Conservation (phyloP, 768 basidiomycete species). For the Suillus sp. region DNA sequence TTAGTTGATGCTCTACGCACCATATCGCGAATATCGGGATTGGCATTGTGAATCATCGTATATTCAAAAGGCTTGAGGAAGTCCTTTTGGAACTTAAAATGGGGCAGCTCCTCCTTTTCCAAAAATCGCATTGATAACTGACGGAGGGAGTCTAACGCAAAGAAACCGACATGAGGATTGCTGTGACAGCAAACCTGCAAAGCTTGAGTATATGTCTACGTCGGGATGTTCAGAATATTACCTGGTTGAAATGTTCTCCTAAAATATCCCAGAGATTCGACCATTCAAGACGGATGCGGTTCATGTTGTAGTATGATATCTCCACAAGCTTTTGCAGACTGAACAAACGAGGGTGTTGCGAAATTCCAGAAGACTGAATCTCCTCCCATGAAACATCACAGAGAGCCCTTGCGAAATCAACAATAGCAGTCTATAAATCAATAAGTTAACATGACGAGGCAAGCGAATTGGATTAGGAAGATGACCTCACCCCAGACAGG, state of each 20-base stretch:
- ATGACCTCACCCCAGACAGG: constrained; percentile 81
- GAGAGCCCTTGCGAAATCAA: constrained; percentile 94
- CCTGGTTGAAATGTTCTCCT: constrained; percentile 98
- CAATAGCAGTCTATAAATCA: constrained; percentile 79
- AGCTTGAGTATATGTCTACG: constrained; percentile 11
- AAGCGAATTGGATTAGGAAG: constrained; percentile 2
- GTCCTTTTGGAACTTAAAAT: constrained; percentile 99
- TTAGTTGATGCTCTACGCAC: constrained; percentile 41
- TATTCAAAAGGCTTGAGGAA: constrained; percentile 98
- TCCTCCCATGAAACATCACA: constrained; percentile 99
- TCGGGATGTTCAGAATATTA: constrained; percentile 31
- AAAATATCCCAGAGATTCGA: constrained; percentile 96
- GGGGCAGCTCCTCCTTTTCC: constrained; percentile 96
- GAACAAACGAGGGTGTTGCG: constrained; percentile 93
- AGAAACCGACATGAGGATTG: constrained; percentile 94
- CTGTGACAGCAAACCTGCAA: constrained; percentile 95
- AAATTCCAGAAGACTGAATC: constrained; percentile 94
- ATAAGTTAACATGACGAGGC: background rate
- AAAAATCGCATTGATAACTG: constrained; percentile 98
- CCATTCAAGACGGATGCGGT: constrained; percentile 97
- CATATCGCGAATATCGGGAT: constrained; percentile 96
- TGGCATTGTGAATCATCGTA: constrained; percentile 95
- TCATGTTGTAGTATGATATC: constrained; percentile 99
- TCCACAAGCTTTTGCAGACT: constrained; percentile 98
- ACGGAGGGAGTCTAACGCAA: constrained; percentile 93